Percentiles rank a stretch among this genome's conserved stretches.
These are phyloP conservation scores for Tulasnella sp. DNA, from an alignment of 768 basidiomycete species.

Conservation along the genomic window DNA sequence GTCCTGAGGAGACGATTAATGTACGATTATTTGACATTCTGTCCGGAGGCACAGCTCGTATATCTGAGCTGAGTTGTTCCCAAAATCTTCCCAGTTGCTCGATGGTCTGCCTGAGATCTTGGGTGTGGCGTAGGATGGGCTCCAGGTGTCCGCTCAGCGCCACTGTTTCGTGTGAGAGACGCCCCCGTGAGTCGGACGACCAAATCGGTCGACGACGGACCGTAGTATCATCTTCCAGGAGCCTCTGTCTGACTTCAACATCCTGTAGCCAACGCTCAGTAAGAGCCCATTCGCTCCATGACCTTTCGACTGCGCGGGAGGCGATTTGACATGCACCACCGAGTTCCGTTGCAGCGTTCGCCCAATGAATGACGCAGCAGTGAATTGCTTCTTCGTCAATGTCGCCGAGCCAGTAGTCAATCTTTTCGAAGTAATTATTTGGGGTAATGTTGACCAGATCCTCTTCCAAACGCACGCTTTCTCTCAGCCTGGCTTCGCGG, in stretches of 20 bases:
- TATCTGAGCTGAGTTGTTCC: neutral
- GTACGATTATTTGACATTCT: neutral
- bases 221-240: neutral
- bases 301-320: conserved; percentile 41
- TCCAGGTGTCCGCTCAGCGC: neutral
- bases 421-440: neutral
- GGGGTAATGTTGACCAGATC: neutral
- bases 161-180: neutral
- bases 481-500: neutral
- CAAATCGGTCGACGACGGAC: neutral
- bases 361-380: neutral
- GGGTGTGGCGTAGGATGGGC: neutral
- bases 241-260: neutral
- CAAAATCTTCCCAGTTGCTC: neutral
- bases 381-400: neutral
- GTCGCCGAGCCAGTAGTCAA: neutral
- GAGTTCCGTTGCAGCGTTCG: neutral
- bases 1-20: neutral
- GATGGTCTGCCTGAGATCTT: neutral
- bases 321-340: neutral
- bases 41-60: neutral
- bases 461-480: neutral
- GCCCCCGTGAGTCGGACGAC: neutral
- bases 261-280: neutral
- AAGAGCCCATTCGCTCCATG: neutral